Percentiles rank a stretch among this genome's conserved stretches.
Evolutionary conservation across 164 flowering plant genomes (phyloP).

Genomic region (Akebia trifoliata): DNA sequence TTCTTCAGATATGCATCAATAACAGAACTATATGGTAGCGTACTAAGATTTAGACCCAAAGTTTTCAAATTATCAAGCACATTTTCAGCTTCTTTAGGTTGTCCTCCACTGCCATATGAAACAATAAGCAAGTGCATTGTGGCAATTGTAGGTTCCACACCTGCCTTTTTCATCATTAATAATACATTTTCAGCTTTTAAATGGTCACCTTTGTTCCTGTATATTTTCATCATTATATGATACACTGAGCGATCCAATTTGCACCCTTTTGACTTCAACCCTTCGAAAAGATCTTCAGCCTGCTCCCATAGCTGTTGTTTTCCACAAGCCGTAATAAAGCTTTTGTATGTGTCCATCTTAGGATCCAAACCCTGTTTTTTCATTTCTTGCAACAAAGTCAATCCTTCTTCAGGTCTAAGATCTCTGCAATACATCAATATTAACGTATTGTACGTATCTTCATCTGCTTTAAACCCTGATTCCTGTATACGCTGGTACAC

Average conservation of each 20-base stretch:
- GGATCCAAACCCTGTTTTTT: slow-evolving; percentile 58
- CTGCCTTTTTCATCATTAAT: slow-evolving; percentile 67
- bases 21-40: slow-evolving; percentile 79
- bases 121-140: slow-evolving; percentile 97
- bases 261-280: slow-evolving; percentile 45
- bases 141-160: slow-evolving; percentile 74
- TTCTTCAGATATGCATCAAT: slow-evolving; percentile 84
- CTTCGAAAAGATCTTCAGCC: slow-evolving; percentile 79
- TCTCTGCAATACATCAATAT: slow-evolving; percentile 90
- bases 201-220: slow-evolving; percentile 56
- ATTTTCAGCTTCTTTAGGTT: slow-evolving; percentile 78
- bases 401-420: slow-evolving; percentile 82
- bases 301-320: slow-evolving; percentile 55
- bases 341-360: slow-evolving; percentile 72
- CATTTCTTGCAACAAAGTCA: slow-evolving; percentile 69
- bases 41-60: slow-evolving; percentile 37
- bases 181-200: slow-evolving; percentile 68
- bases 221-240: slow-evolving; percentile 93
- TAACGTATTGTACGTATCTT: slow-evolving; percentile 76
- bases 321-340: slow-evolving; percentile 77
- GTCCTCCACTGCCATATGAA: slow-evolving; percentile 81
- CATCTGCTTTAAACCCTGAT: slow-evolving; percentile 69
- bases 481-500: slow-evolving; percentile 54
- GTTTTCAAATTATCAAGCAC: slow-evolving; percentile 60
- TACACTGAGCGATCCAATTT: slow-evolving; percentile 81